A percentile compares a stretch with the other conserved stretches of the same genome.
These are phyloP conservation scores for Tetracladium setigerum DNA, from an alignment of 495 filamentous ascomycete species.

Conservation along the genomic window DNA sequence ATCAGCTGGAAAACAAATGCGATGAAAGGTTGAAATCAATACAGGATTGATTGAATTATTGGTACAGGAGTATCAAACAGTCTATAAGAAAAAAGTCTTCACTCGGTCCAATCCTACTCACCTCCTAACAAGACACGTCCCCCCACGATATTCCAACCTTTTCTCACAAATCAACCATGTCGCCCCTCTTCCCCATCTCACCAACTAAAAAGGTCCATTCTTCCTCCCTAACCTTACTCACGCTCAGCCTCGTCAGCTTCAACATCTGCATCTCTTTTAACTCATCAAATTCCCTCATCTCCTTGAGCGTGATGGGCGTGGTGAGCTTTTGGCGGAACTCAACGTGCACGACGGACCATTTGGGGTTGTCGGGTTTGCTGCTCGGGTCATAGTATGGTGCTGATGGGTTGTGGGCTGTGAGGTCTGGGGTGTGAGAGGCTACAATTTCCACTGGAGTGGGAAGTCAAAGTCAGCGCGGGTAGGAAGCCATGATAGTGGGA, in stretches of 20 bases:
- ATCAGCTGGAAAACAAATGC: too few relatives aligned
- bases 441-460: slow-evolving; percentile 64
- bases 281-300: slow-evolving; percentile 57
- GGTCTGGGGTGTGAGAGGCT: slow-evolving; percentile 67
- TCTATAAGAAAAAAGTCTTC: too few relatives aligned
- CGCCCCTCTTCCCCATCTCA: slow-evolving; percentile 34
- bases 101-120: too few relatives aligned
- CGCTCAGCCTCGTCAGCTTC: slow-evolving; percentile 72
- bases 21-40: too few relatives aligned
- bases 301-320: slow-evolving; percentile 62
- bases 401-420: slow-evolving; percentile 71
- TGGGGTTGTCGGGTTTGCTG: slow-evolving; percentile 63
- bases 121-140: too few relatives aligned
- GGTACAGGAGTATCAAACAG: too few relatives aligned
- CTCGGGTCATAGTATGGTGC: slow-evolving; percentile 78
- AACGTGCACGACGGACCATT: slow-evolving; percentile 86
- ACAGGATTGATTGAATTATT: too few relatives aligned
- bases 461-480: too few relatives aligned
- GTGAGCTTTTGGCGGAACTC: slow-evolving; percentile 73
- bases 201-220: slow-evolving; percentile 79
- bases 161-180: slow-evolving; percentile 10
- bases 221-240: slow-evolving; percentile 60
- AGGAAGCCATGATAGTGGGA: too few relatives aligned
- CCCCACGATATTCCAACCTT: too few relatives aligned
- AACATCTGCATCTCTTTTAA: slow-evolving; percentile 81